phyloP scores from a whole-genome alignment of 2,329 filamentous ascomycete genomes.

The Colletotrichum zoysiae region DNA sequence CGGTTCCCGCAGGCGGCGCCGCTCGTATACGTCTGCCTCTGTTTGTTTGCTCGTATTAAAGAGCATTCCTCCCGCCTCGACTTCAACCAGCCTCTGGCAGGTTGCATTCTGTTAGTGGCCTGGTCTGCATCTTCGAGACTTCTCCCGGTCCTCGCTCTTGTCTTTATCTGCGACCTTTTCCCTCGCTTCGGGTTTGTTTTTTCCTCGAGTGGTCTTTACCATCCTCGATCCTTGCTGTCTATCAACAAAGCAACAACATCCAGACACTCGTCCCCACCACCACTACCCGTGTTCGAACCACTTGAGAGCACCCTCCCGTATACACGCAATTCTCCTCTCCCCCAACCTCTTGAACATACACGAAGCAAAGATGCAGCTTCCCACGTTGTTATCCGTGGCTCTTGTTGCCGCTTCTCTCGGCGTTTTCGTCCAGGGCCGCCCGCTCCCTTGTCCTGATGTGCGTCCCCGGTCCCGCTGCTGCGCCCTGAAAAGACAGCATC shows the following conservation, averaged over 20 bases:
- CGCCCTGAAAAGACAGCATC: background rate
- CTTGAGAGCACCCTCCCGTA: background rate
- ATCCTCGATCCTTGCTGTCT: background rate
- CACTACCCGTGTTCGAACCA: background rate
- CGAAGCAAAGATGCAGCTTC: slow-evolving; percentile 46
- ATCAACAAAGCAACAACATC: slow-evolving; percentile 5
- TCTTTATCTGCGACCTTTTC: background rate
- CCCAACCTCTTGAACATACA: background rate
- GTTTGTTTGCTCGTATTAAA: slow-evolving; percentile 35
- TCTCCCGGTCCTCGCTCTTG: slow-evolving; percentile 9
- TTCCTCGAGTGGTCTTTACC: background rate
- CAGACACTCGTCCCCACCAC: background rate
- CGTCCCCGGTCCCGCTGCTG: slow-evolving; percentile 27
- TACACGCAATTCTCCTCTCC: background rate
- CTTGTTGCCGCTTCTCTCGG: slow-evolving; percentile 46
- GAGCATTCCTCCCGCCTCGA: slow-evolving; percentile 28
- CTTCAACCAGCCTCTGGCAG: background rate
- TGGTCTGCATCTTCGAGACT: slow-evolving; percentile 12
- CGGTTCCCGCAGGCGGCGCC: slow-evolving; percentile 25
- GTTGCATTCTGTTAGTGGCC: slow-evolving; percentile 23
- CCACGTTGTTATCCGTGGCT: slow-evolving; percentile 44
- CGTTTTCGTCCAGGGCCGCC: slow-evolving; percentile 48
- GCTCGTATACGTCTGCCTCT: slow-evolving; percentile 9
- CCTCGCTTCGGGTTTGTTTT: slow-evolving; percentile 2
- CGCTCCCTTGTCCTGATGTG: slow-evolving; percentile 57